Evolutionary conservation across 805 yeast genomes (phyloP).

Genomic region (Candida mattraensis): DNA sequence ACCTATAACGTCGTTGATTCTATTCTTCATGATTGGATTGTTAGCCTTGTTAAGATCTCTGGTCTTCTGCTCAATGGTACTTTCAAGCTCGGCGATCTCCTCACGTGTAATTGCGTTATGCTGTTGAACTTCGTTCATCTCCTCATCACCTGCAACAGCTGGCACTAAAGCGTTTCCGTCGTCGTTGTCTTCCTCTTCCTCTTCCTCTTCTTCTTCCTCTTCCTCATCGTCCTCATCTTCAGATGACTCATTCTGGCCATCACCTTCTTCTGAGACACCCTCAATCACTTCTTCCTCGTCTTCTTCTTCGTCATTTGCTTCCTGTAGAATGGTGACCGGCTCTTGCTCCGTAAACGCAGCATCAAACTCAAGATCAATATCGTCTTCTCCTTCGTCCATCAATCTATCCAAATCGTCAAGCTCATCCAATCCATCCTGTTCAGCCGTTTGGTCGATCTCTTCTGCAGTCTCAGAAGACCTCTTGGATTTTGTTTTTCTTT

Average conservation of each 20-base stretch:
- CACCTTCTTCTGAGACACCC: conserved; percentile 46
- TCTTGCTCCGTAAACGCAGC: conserved; percentile 19
- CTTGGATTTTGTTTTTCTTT: too few relatives aligned
- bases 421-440: conserved; percentile 27
- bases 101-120: conserved; percentile 77
- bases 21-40: conserved; percentile 81
- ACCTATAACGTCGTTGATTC: conserved; percentile 78
- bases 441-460: conserved; percentile 35
- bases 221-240: conserved; percentile 52
- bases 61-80: conserved; percentile 73
- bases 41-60: conserved; percentile 69
- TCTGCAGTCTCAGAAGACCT: too few relatives aligned
- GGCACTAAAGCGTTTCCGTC: conserved; percentile 39
- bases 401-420: conserved; percentile 15
- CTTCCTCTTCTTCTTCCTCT: conserved; percentile 43
- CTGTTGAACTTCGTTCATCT: conserved; percentile 52
- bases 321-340: conserved; percentile 27
- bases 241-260: conserved; percentile 43
- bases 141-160: conserved; percentile 28
- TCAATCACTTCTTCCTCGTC: conserved; percentile 45
- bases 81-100: conserved; percentile 79
- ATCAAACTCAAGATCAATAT: conserved; percentile 24
- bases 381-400: conserved; percentile 38
- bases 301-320: conserved; percentile 44
- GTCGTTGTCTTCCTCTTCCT: conserved; percentile 46